phyloP scores from a whole-genome alignment of 805 yeast genomes.

The Kuraishia floccosa region DNA sequence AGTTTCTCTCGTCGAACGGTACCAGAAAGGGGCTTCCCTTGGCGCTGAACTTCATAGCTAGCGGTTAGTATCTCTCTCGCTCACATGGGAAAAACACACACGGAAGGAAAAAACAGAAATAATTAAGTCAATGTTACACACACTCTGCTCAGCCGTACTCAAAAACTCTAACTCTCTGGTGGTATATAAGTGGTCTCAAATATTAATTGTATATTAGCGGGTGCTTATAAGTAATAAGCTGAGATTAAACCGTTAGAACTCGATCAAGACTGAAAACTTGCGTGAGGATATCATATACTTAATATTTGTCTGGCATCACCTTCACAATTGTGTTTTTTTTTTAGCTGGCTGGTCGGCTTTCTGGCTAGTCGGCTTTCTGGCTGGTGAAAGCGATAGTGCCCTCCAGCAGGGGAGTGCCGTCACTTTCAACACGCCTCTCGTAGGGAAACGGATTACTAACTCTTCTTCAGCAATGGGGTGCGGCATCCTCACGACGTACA shows the following conservation, averaged over 20 bases:
- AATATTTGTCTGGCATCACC: constrained; percentile 22
- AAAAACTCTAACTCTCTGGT: too few species aligned
- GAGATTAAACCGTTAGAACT: constrained; percentile 69
- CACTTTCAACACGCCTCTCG: not conserved
- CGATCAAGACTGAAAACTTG: constrained; percentile 77
- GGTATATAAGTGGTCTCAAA: too few species aligned
- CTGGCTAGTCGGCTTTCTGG: too few species aligned
- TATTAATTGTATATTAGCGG: constrained; percentile 31
- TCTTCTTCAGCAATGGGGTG: constrained; percentile 67
- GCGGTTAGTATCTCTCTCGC: constrained; percentile 55
- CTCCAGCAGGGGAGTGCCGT: not conserved
- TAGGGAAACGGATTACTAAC: not conserved
- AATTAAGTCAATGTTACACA: too few species aligned
- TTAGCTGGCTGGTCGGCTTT: too few species aligned
- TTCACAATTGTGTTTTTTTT: not conserved
- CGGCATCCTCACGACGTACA: constrained; percentile 77
- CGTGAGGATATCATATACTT: constrained; percentile 65
- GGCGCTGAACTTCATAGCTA: constrained; percentile 82
- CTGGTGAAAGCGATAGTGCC: too few species aligned
- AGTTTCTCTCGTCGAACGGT: constrained; percentile 69
- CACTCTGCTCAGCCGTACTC: too few species aligned
- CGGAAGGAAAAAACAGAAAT: too few species aligned
- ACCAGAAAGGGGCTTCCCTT: constrained; percentile 73
- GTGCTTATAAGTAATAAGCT: constrained; percentile 37
- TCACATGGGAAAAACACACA: too few species aligned